A percentile compares a stretch with the other conserved stretches of the same genome.
These are phyloP conservation scores for Coemansia sp. DNA, from an alignment of 192 early-diverging fungal genomes.

Conservation along the genomic window DNA sequence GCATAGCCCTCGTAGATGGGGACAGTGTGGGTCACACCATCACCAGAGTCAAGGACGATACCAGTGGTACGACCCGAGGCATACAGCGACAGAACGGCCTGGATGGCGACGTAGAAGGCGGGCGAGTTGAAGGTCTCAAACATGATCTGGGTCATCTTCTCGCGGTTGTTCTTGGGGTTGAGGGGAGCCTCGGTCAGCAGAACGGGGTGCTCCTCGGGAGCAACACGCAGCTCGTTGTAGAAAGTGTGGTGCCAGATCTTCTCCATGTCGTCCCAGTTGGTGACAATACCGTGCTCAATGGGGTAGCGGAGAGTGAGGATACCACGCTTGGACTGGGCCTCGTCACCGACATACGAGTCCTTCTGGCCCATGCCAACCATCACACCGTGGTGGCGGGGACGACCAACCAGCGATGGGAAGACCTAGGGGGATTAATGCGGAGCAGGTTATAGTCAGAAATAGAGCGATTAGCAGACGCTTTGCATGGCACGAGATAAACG, in stretches of 20 bases:
- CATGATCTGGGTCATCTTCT: slow-evolving; percentile 99
- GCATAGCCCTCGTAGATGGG: slow-evolving; percentile 98
- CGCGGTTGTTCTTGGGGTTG: slow-evolving; percentile 98
- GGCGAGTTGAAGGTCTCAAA: slow-evolving; percentile 98
- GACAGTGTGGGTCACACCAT: slow-evolving; percentile 96
- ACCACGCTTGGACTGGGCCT: slow-evolving; percentile 89
- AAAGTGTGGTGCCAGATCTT: slow-evolving; percentile 97
- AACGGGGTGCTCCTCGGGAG: slow-evolving; percentile 98
- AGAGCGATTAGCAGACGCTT: neutral
- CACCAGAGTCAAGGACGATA: slow-evolving; percentile 98
- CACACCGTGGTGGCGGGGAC: slow-evolving; percentile 82
- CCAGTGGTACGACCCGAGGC: slow-evolving; percentile 97
- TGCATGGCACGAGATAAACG: neutral
- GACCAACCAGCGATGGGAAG: slow-evolving; percentile 83
- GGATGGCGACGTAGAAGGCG: slow-evolving; percentile 97
- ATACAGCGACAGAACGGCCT: slow-evolving; percentile 95
- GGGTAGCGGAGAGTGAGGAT: slow-evolving; percentile 85
- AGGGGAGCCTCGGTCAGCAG: slow-evolving; percentile 95
- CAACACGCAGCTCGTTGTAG: slow-evolving; percentile 98
- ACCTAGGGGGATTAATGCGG: slow-evolving; percentile 36
- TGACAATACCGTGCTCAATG: slow-evolving; percentile 90
- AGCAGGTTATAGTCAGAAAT: slow-evolving; percentile 12
- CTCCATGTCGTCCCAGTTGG: slow-evolving; percentile 95
- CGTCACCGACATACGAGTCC: slow-evolving; percentile 88
- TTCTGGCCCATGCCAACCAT: slow-evolving; percentile 93